These are phyloP conservation scores for Malassezia caprae DNA, from an alignment of 1,284 basidiomycete species.

Conservation along the genomic window DNA sequence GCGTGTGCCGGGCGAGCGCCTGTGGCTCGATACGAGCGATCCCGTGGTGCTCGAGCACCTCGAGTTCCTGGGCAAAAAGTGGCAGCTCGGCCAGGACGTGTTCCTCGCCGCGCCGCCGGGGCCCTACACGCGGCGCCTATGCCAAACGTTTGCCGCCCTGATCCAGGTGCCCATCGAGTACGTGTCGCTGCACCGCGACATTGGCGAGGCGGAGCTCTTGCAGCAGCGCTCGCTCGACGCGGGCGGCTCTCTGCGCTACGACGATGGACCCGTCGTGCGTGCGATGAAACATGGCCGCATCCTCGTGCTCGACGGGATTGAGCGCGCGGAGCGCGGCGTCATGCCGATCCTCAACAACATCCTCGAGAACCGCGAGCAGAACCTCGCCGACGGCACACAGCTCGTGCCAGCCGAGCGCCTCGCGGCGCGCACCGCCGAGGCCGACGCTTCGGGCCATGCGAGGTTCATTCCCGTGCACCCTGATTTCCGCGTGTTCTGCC, in stretches of 20 bases:
- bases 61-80: conserved; percentile 45
- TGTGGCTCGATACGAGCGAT: conserved; percentile 40
- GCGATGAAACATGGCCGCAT: conserved; percentile 49
- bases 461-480: conserved; percentile 46
- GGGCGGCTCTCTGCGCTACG: conserved; percentile 44
- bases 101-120: conserved; percentile 46
- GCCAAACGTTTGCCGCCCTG: conserved; percentile 46
- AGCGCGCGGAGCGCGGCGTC: conserved; percentile 47
- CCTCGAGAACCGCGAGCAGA: conserved; percentile 47
- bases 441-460: conserved; percentile 12
- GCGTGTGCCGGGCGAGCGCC: conserved; percentile 32
- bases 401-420: conserved; percentile 47
- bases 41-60: conserved; percentile 42
- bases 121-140: conserved; percentile 48
- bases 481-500: conserved; percentile 49
- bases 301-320: conserved; percentile 48
- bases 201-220: conserved; percentile 49
- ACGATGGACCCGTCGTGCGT: conserved; percentile 46
- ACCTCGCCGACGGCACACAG: conserved; percentile 49
- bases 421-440: conserved; percentile 25
- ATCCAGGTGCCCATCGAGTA: conserved; percentile 47
- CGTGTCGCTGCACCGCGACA: conserved; percentile 48
- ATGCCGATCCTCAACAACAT: conserved; percentile 49
- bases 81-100: conserved; percentile 44
- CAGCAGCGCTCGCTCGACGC: conserved; percentile 42